Percentiles rank a stretch among this genome's conserved stretches.
These are phyloP conservation scores for Ganoderma meredithae DNA, from an alignment of 1,284 basidiomycete genomes.

Conservation along the genomic window DNA sequence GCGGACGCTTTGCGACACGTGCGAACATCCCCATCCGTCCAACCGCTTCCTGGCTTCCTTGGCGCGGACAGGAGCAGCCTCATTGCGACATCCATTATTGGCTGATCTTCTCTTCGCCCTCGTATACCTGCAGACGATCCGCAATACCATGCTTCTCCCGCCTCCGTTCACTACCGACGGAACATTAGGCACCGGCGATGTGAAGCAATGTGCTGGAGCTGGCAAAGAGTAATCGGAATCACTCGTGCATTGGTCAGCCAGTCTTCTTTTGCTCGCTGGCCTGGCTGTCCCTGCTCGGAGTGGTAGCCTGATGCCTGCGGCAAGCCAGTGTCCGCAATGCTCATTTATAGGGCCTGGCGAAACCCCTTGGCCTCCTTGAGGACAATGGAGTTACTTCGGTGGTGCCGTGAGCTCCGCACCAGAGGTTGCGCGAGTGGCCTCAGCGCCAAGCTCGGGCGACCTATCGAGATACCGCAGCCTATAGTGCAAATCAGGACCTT, in stretches of 20 bases:
- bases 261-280: too few species aligned
- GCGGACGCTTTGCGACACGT: not conserved
- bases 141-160: not conserved
- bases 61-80: not conserved
- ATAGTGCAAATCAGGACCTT: too few species aligned
- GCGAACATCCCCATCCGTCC: not conserved
- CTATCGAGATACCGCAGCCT: too few species aligned
- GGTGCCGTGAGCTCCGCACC: not conserved
- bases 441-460: too few species aligned
- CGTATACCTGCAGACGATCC: not conserved
- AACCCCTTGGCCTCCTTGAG: constrained; percentile 50
- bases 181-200: not conserved
- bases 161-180: constrained; percentile 6
- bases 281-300: too few species aligned
- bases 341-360: too few species aligned
- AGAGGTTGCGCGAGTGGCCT: too few species aligned
- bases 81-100: not conserved
- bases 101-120: not conserved
- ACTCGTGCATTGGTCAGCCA: not conserved
- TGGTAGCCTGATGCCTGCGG: too few species aligned
- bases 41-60: not conserved
- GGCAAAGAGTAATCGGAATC: constrained; percentile 11
- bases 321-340: too few species aligned
- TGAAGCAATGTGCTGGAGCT: not conserved
- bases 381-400: constrained; percentile 45